Evolutionary conservation across 345 rosid species (phyloP), one percentile per base, ranked within the genome.

Genomic region (Brassica nigra): DNA sequence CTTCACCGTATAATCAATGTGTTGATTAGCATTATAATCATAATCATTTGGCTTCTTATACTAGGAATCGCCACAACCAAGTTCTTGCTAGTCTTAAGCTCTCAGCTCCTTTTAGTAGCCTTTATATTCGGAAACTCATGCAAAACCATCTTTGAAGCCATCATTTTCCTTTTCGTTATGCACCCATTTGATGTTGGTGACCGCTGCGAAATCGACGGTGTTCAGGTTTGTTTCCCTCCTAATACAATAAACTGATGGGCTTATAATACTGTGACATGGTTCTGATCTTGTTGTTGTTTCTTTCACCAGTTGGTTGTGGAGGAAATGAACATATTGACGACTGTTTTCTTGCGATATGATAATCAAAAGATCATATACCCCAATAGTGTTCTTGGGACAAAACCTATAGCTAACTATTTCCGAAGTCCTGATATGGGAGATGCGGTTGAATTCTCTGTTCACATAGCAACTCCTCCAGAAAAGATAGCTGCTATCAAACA

Each of bases 101-200:
- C 93, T 54, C 95, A 90, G 81, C 75, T 92, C 4, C 82, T 92
- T 11, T 70, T 90, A 2, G 88, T 89, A 20, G 97, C 92, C 9
- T 89, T 92, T 73, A 66, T 92, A 81, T 92, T 92, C 63, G 91
- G 90, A 54, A 92, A 90, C 84, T 90, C 91, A 1, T 89, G 95
- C 87, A 92, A 90, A 72, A 92, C 97, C 64, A 67, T 87, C 9
- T 92, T 92, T 6, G 97, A 92, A 81, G 90, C 95, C 83, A 90
- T 92, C 83, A 87, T 92, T 65, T 92, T 92, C 78, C 90, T 92
- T 78, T 92, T 92, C 65, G 89, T 85, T 31, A 90, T 92, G 93
- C 97, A 92, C 80, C 97, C 97, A 44, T 92, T 89, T 6, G 94
- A 90, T 69, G 92, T 92, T 0, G 97, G 97, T 27, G 95, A 92